A percentile compares a stretch with the other conserved stretches of the same genome.
These are phyloP conservation scores for Monosporascus sp. DNA, from an alignment of 2,329 filamentous ascomycete genomes.

Conservation along the genomic window DNA sequence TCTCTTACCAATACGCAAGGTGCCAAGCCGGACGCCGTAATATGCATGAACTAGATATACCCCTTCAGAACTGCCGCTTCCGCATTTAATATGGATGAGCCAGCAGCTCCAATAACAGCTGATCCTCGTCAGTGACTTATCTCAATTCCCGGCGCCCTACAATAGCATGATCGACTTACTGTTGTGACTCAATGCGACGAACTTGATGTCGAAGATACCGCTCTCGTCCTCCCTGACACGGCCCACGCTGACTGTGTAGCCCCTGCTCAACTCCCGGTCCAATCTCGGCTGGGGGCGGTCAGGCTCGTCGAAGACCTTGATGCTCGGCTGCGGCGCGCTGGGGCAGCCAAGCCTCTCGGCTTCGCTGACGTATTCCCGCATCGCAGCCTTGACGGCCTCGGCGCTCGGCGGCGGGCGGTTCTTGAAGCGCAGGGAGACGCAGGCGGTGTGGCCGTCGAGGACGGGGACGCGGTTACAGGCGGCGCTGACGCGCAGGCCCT, in stretches of 20 bases:
- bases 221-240: conserved; percentile 80
- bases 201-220: conserved; percentile 90
- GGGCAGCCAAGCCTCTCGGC: conserved; percentile 80
- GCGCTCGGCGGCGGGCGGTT: conserved; percentile 68
- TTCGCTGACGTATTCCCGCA: conserved; percentile 78
- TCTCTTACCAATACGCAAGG: no score
- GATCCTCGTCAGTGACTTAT: not conserved
- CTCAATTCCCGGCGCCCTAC: no score
- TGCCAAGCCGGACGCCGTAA: no score
- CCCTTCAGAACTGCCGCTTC: conserved; percentile 90
- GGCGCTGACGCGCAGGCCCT: conserved; percentile 70
- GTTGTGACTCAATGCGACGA: conserved; percentile 85
- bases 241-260: conserved; percentile 89
- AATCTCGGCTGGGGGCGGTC: conserved; percentile 89
- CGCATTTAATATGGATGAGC: conserved; percentile 90
- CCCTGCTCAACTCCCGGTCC: conserved; percentile 77
- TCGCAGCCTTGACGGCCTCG: conserved; percentile 71
- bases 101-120: conserved; percentile 93
- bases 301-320: conserved; percentile 82
- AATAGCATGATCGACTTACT: conserved; percentile 37
- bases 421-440: conserved; percentile 80
- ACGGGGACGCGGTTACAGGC: conserved; percentile 94
- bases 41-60: conserved; percentile 50
- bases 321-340: conserved; percentile 75
- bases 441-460: conserved; percentile 92